Conservation (phyloP, 2,329 filamentous ascomycete species). For the Penicillium paneum region DNA sequence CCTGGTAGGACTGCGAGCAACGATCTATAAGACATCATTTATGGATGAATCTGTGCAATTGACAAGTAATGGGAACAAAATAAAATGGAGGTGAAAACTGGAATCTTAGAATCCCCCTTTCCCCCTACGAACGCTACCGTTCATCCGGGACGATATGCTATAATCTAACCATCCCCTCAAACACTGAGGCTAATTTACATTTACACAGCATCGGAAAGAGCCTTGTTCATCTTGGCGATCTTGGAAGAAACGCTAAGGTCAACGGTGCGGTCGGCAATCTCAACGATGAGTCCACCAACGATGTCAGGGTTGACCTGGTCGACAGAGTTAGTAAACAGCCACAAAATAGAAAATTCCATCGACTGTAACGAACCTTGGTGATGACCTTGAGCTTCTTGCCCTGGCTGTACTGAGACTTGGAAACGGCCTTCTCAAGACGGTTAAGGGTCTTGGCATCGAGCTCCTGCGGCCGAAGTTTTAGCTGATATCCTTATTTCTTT, state of each 20-base stretch:
- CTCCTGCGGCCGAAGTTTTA: slow-evolving; percentile 50
- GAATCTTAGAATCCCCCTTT: slow-evolving; percentile 2
- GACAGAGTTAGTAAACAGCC: neutral
- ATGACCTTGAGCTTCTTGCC: slow-evolving; percentile 99
- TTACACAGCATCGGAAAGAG: slow-evolving; percentile 95
- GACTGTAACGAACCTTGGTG: slow-evolving; percentile 63
- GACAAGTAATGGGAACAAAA: slow-evolving; percentile 28
- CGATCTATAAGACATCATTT: neutral
- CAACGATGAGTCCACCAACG: slow-evolving; percentile 87
- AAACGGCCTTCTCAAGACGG: slow-evolving; percentile 80
- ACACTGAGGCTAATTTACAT: slow-evolving; percentile 42
- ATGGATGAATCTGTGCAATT: slow-evolving; percentile 24
- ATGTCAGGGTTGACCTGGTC: slow-evolving; percentile 87
- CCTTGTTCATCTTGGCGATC: slow-evolving; percentile 99
- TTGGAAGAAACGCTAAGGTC: slow-evolving; percentile 93
- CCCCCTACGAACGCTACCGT: slow-evolving; percentile 25
- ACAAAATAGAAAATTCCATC: neutral
- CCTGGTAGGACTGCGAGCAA: neutral
- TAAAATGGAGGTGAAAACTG: slow-evolving; percentile 15
- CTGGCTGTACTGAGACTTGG: slow-evolving; percentile 83
- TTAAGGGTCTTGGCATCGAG: slow-evolving; percentile 82
- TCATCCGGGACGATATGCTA: slow-evolving; percentile 27
- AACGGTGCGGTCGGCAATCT: slow-evolving; percentile 96
- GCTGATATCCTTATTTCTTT: neutral
- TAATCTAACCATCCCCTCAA: slow-evolving; percentile 22